These are phyloP conservation scores for Paraurostyla sp. DNA, from an alignment of 73 alveolate genomes.

Conservation along the genomic window DNA sequence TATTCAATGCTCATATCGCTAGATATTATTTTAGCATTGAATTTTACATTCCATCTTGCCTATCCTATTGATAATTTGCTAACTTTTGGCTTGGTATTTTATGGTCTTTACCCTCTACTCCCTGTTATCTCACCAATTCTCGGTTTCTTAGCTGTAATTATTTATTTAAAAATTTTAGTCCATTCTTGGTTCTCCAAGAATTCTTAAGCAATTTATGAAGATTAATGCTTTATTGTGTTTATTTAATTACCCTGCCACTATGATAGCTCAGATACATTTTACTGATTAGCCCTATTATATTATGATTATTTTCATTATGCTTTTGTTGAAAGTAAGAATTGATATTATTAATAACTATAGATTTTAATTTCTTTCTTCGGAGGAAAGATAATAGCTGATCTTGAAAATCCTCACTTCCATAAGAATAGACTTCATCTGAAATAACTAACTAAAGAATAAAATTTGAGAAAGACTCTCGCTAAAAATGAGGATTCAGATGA, in stretches of 20 bases:
- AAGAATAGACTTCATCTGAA: conserved; percentile 10
- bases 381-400: conserved; percentile 50
- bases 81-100: background rate
- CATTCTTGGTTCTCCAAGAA: conserved; percentile 8
- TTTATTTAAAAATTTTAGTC: background rate
- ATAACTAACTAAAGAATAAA: conserved; percentile 21
- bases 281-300: background rate
- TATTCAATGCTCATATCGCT: conserved; percentile 7
- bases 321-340: conserved; percentile 1
- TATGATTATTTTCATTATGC: background rate
- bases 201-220: background rate
- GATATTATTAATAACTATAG: background rate
- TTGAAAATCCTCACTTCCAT: conserved; percentile 41
- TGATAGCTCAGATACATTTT: background rate
- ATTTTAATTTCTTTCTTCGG: background rate
- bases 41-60: background rate
- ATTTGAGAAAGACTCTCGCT: background rate
- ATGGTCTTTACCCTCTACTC: conserved; percentile 21
- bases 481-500: background rate
- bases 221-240: background rate
- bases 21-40: background rate
- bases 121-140: conserved; percentile 15
- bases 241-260: conserved; percentile 31
- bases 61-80: background rate
- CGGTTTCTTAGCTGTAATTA: conserved; percentile 26